Base-by-base conservation (phyloP, 2,329 filamentous ascomycete genomes). In the Exophiala spinifera region DNA sequence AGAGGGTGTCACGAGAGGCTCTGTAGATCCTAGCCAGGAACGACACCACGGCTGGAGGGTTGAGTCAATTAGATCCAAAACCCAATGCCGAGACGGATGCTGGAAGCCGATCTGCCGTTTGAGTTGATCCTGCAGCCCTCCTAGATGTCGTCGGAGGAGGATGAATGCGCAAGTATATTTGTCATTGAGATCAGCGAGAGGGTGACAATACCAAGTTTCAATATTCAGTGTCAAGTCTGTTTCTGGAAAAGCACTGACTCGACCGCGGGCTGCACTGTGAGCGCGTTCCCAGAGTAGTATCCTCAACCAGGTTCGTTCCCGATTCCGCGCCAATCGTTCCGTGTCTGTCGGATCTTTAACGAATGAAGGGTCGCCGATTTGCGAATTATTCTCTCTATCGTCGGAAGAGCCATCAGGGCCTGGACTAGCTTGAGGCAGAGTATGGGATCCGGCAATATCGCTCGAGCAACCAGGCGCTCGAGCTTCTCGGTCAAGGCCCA, bases 251-350 rank as follows among this genome's bases (percentile, higher is more conserved):
- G 44, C 54, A 23, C 62, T 60, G 0, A 63, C 61, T 19, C 65
- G 60, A 11, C 66, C 65, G 44, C 61, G 59, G 0, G 65, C 65
- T 2, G 66, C 65, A 47, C 65, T 67, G 25, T 67, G 67, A 1
- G 66, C 67, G 43, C 66, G 52, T 14, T 69, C 66, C 66, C 67
- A 69, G 7, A 67, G 50, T 0, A 68, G 53, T 19, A 69, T 69
- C 10, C 65, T 53, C 11, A 69, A 44, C 67, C 66, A 69, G 0
- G 66, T 69, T 40, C 66, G 56, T 55, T 69, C 66, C 6, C 61
- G 53, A 49, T 68, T 68, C 4, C 66, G 64, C 4, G 56, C 63
- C 15, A 51, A 39, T 31, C 48, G 54, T 25, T 63, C 59, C 2
- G 39, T 7, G 14, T 63, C 44, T 4, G 15, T 36, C 3, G 17